Evolutionary conservation across 805 yeast species (phyloP), one percentile per base, ranked within the genome.

Genomic region (Starmerella floricola): DNA sequence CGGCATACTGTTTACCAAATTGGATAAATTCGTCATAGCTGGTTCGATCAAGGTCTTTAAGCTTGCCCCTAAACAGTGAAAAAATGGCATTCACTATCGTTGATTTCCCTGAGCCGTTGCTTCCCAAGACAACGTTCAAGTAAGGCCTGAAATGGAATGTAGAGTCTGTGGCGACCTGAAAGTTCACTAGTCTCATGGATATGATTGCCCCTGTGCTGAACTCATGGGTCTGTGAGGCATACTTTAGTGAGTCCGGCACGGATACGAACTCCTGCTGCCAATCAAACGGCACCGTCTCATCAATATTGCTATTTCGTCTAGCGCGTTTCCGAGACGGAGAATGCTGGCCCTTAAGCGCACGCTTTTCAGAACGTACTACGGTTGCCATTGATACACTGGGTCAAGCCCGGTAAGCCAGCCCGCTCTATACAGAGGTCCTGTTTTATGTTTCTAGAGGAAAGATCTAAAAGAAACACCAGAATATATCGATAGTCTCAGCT

Each of bases 51-150:
- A 48, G 34, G 33, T 34, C 46, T 8, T 34, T 31, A 1, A 38
- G 28, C 8, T 72, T 75, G 1, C 96, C 97, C 1, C 79, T 88
- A 15, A 91, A 63, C 0, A 95, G 94, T 27, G 91, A 66, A 56
- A 94, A 88, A 1, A 88, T 74, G 0, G 95, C 97, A 46, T 95
- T 83, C 3, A 91, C 87, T 54, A 91, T 74, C 0, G 97, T 85
- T 30, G 91, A 78, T 55, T 91, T 91, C 6, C 98, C 98, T 0
- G 94, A 74, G 28, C 99, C 99, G 58, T 91, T 91, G 11, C 96
- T 96, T 0, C 96, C 98, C 40, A 91, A 79, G 44, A 91, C 81
- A 78, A 91, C 75, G 57, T 91, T 91, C 56, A 91, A 67, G 2
- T 78, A 68, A 0, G 96, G 95, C 0, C 88, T 80, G 43, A 88